Conservation (phyloP, 2,329 filamentous ascomycete species). For the Pseudocercospora cruenta region DNA sequence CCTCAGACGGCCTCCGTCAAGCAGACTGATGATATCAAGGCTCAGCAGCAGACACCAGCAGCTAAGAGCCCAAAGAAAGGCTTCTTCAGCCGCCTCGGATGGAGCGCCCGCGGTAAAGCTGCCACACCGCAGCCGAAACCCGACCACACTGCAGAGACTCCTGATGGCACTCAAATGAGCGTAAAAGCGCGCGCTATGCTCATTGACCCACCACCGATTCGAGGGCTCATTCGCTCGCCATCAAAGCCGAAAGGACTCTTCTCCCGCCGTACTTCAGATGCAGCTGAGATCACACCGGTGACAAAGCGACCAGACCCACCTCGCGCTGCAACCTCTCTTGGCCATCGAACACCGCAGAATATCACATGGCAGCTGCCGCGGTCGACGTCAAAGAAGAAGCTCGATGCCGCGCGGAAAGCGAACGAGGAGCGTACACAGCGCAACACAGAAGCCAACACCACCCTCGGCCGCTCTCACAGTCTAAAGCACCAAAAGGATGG, state of each 20-base stretch:
- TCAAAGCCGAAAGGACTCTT: constrained; percentile 36
- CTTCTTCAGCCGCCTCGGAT: constrained; percentile 38
- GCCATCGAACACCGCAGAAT: constrained; percentile 17
- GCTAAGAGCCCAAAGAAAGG: constrained; percentile 47
- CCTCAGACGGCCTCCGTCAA: constrained; percentile 10
- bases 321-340: constrained; percentile 21
- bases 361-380: constrained; percentile 15
- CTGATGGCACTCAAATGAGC: constrained; percentile 23
- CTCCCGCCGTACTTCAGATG: constrained; percentile 21
- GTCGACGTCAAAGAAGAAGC: constrained; percentile 17
- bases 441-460: constrained; percentile 11
- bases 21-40: constrained; percentile 15
- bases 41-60: constrained; percentile 14
- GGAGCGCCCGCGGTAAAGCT: constrained; percentile 17
- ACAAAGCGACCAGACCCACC: constrained; percentile 12
- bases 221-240: constrained; percentile 29
- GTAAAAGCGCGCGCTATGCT: constrained; percentile 45
- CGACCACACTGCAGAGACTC: constrained; percentile 10
- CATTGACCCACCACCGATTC: constrained; percentile 33
- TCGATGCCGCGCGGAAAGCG: constrained; percentile 19
- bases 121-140: constrained; percentile 1
- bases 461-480: constrained; percentile 32
- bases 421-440: constrained; percentile 9
- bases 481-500: constrained; percentile 34
- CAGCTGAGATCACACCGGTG: constrained; percentile 6